phyloP scores from a whole-genome alignment of 108 stramenopile genomes.

The Cyclotella choctawhatcheeana region DNA sequence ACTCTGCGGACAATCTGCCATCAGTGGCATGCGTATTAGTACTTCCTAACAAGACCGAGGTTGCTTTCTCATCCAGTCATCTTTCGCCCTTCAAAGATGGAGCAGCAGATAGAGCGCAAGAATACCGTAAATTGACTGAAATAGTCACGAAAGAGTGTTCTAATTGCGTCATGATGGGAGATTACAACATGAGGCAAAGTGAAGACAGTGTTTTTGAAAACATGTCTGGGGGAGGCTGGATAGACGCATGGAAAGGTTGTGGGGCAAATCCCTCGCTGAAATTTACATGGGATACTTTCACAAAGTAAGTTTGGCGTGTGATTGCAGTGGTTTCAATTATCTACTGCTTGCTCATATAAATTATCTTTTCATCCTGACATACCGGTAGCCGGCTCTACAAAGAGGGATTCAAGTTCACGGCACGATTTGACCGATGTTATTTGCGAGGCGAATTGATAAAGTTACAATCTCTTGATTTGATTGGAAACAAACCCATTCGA shows the following conservation, averaged over 20 bases:
- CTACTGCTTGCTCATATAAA: no score
- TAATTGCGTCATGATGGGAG: constrained; percentile 42
- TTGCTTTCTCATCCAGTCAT: constrained; percentile 50
- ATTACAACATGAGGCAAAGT: constrained; percentile 38
- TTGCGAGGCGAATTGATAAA: constrained; percentile 19
- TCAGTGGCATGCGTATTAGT: constrained; percentile 33
- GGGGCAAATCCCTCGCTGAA: constrained; percentile 13
- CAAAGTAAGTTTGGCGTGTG: constrained; percentile 11
- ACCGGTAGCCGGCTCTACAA: constrained; percentile 29
- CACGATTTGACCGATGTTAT: constrained; percentile 48
- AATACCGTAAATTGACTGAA: constrained; percentile 21
- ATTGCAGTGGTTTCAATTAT: neutral
- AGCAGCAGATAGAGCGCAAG: constrained; percentile 1
- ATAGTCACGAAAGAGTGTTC: constrained; percentile 11
- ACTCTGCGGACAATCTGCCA: constrained; percentile 18
- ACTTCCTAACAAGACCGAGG: constrained; percentile 21
- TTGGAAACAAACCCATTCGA: constrained; percentile 32
- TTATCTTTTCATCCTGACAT: neutral
- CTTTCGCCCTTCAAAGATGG: constrained; percentile 38
- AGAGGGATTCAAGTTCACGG: constrained; percentile 34
- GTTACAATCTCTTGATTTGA: constrained; percentile 26
- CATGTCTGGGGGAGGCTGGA: constrained; percentile 17
- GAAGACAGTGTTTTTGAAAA: constrained; percentile 32
- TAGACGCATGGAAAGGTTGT: constrained; percentile 47
- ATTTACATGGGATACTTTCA: constrained; percentile 42